Evolutionary conservation across 129 eudicot genomes (phyloP).

Genomic region (Artemisia tridentata): DNA sequence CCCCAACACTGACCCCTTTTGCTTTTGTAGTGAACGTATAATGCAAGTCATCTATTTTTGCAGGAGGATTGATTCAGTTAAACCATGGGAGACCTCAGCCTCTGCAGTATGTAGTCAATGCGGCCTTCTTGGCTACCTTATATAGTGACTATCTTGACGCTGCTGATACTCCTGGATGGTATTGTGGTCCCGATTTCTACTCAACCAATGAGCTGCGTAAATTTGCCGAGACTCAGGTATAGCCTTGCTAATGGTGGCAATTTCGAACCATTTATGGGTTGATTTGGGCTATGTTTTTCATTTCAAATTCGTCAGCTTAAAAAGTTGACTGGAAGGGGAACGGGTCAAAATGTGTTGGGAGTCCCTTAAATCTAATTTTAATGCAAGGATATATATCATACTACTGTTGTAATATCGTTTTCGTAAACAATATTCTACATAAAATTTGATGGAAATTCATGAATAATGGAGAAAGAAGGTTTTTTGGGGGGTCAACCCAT

Average conservation of each 20-base stretch:
- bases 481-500: neutral
- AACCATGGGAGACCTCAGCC: constrained; percentile 88
- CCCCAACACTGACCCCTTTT: neutral
- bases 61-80: constrained; percentile 80
- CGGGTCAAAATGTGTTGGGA: too few relatives aligned
- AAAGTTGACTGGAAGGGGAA: too few relatives aligned
- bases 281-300: neutral
- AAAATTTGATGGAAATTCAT: too few relatives aligned
- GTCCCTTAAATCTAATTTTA: too few relatives aligned
- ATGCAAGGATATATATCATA: too few relatives aligned
- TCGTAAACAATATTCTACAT: too few relatives aligned
- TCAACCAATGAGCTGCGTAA: constrained; percentile 61
- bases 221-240: constrained; percentile 76
- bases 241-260: neutral
- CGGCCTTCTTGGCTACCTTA: constrained; percentile 72
- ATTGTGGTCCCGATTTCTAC: constrained; percentile 76
- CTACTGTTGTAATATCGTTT: too few relatives aligned
- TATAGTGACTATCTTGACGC: constrained; percentile 80
- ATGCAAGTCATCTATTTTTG: constrained; percentile 9
- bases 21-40: neutral
- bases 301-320: constrained; percentile 7
- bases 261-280: constrained; percentile 2
- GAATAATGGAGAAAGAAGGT: neutral
- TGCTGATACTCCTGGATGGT: constrained; percentile 87
- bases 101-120: constrained; percentile 80